A percentile compares a stretch with the other conserved stretches of the same genome.
Conservation (phyloP, 345 rosid genomes). For the Eucalyptus viminalis region DNA sequence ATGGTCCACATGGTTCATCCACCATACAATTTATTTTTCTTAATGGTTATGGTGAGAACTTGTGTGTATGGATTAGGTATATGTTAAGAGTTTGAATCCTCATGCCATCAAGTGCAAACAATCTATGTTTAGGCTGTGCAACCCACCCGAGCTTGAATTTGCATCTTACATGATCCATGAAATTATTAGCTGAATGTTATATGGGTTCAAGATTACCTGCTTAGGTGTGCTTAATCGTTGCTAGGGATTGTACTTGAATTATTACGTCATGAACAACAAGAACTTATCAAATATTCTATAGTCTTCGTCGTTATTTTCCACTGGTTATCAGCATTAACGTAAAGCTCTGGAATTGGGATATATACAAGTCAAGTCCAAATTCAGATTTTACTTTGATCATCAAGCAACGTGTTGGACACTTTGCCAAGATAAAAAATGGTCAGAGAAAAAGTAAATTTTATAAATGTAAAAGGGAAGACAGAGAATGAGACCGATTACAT, state of each 20-base stretch:
- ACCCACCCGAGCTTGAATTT: neutral
- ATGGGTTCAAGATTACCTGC: neutral
- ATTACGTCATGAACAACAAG: neutral
- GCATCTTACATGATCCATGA: neutral
- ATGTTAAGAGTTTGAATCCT: neutral
- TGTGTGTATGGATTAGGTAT: neutral
- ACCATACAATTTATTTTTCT: neutral
- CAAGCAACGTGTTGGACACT: neutral
- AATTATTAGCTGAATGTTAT: neutral
- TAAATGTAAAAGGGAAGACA: neutral
- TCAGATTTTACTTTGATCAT: neutral
- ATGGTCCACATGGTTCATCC: neutral
- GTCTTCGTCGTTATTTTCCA: no score
- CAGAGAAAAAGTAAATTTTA: neutral
- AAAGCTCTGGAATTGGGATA: neutral
- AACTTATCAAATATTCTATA: neutral
- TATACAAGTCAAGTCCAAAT: neutral
- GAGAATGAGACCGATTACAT: neutral
- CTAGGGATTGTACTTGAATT: neutral
- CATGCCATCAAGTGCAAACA: neutral
- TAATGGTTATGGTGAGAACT: neutral
- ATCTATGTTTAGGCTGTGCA: neutral
- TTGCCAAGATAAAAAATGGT: neutral
- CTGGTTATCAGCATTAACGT: no score
- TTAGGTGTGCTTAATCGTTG: neutral